phyloP scores from a whole-genome alignment of 164 flowering plant species.

The Santalum album region DNA sequence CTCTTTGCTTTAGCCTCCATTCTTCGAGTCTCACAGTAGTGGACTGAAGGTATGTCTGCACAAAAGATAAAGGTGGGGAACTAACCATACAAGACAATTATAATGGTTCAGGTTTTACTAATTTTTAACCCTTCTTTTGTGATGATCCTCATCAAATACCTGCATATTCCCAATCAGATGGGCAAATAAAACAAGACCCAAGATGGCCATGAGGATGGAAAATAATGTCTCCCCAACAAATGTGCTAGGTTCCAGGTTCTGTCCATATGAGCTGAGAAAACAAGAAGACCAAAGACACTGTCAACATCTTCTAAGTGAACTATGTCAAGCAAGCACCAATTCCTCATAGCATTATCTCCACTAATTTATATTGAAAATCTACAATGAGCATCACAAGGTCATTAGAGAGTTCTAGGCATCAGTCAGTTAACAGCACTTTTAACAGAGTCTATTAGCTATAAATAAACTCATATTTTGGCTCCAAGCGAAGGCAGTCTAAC shows the following conservation, averaged over 20 bases:
- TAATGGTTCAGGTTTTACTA: too few relatives aligned
- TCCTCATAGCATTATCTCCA: background rate
- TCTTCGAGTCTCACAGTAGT: constrained; percentile 83
- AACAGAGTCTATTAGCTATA: too few relatives aligned
- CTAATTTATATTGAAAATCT: background rate
- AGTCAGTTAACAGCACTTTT: too few relatives aligned
- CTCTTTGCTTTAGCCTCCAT: constrained; percentile 87
- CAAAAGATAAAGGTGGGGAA: background rate
- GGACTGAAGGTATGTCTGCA: constrained; percentile 92
- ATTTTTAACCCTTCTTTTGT: too few relatives aligned
- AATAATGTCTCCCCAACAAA: constrained; percentile 81
- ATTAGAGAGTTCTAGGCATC: background rate
- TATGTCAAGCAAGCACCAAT: too few relatives aligned
- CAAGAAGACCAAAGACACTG: background rate
- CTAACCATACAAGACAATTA: too few relatives aligned
- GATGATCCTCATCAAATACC: constrained; percentile 32
- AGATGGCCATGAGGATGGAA: constrained; percentile 74
- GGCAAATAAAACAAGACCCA: constrained; percentile 86
- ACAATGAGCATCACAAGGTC: background rate
- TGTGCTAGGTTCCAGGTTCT: constrained; percentile 69
- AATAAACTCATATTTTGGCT: too few relatives aligned
- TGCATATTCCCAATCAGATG: constrained; percentile 97
- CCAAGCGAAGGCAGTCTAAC: too few relatives aligned
- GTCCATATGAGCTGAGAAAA: constrained; percentile 79
- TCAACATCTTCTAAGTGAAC: background rate